These are phyloP conservation scores for Dryas integrifolia DNA, from an alignment of 331 rosid species.

Conservation along the genomic window DNA sequence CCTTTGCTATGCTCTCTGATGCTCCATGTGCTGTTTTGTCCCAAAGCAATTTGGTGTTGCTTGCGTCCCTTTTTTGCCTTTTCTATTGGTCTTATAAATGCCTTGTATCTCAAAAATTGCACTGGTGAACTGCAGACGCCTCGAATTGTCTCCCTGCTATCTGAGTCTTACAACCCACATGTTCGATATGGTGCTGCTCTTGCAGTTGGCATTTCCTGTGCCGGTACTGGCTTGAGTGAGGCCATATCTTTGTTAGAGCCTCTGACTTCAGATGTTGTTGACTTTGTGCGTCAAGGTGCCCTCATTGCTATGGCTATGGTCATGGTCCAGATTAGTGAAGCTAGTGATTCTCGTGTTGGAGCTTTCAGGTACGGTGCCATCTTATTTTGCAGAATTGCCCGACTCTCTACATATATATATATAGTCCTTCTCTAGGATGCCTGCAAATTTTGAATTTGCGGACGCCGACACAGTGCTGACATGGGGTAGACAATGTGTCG, in stretches of 20 bases:
- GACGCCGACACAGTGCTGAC: no score
- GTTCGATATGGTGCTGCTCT: slow-evolving; percentile 99
- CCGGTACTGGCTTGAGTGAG: slow-evolving; percentile 97
- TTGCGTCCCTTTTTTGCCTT: not conserved
- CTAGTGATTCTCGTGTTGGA: slow-evolving; percentile 96
- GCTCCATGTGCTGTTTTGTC: not conserved
- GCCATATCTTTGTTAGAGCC: slow-evolving; percentile 97
- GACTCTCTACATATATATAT: not conserved
- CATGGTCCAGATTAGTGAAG: slow-evolving; percentile 94
- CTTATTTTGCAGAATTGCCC: slow-evolving; percentile 1
- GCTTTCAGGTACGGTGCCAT: slow-evolving; percentile 61
- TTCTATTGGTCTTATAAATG: not conserved
- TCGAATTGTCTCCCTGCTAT: slow-evolving; percentile 83
- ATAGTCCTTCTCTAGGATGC: no score
- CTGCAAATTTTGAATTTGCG: not conserved
- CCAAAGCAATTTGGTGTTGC: not conserved
- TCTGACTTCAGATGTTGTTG: slow-evolving; percentile 94
- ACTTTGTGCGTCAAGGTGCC: slow-evolving; percentile 98
- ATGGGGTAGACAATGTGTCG: no score
- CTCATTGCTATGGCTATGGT: slow-evolving; percentile 99
- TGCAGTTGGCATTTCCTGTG: slow-evolving; percentile 98
- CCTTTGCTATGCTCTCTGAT: not conserved
- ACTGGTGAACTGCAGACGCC: slow-evolving; percentile 67
- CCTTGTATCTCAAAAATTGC: not conserved
- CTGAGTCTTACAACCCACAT: slow-evolving; percentile 96